Base-by-base conservation (phyloP, 495 filamentous ascomycete species). In the Geopyxis carbonaria region DNA sequence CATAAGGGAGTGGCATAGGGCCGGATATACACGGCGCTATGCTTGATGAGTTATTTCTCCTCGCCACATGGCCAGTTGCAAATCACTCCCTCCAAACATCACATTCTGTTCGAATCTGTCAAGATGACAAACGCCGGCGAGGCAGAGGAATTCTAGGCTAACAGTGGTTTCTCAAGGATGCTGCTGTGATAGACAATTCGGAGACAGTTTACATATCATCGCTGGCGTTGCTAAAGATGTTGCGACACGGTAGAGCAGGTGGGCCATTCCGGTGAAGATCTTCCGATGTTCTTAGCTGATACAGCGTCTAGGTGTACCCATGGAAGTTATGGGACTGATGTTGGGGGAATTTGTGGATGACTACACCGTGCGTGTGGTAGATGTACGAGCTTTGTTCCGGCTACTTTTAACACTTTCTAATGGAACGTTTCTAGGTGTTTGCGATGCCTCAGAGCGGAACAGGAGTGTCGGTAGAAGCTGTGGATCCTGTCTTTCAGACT, bases 271-370 rank as follows among this genome's bases (percentile, higher is more conserved):
- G 34, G 8, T 22, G 16, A n/a, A 23, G 11, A 7, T 11, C 16
- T 16, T 37, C 2, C 11, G 10, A 11, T 10, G 11, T 37, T 22
- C 15, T 21, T 24, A 22, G 32, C 44, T 53, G 19, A 53, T 22
- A 10, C 23, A 22, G 35, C 34, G 23, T 42, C 3, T 40, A 56
- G 53, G 53, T 52, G 89, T 97, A 38, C 89, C 89, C 20, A 97
- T 97, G 89, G 89, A 97, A 70, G 89, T 97, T 55, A 97, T 97
- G 89, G 89, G 89, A 31, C 64, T 97, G 55, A 95, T 97, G 89
- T 66, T 95, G 45, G 89, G 89, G 54, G 91, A 94, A 54, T 95
- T 97, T 55, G 86, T 97, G 41, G 89, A 97, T 60, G 89, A 95
- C 65, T 97, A 93, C 57, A 97, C 89, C 45, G 89, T 97, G 34